These are phyloP conservation scores for Loxodes magnus DNA, from an alignment of 73 alveolate species.

Conservation along the genomic window DNA sequence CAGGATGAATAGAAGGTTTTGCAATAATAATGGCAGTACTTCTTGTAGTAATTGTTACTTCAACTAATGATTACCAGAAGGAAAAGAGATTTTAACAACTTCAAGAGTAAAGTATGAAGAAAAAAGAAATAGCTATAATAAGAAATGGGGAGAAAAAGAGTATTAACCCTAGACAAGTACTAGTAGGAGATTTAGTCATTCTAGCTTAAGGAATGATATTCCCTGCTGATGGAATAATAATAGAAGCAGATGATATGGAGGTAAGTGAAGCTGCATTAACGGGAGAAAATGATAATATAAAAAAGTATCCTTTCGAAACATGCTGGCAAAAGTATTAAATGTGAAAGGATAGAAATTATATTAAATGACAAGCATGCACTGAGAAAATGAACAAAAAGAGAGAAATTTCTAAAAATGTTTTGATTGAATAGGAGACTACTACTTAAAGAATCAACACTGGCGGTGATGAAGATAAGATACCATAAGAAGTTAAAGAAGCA, in stretches of 20 bases:
- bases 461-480: no score
- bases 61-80: slow-evolving; percentile 20
- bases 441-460: no score
- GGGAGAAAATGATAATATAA: slow-evolving; percentile 61
- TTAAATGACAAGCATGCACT: no score
- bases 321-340: no score
- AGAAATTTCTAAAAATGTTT: no score
- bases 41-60: slow-evolving; percentile 39
- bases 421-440: no score
- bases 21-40: slow-evolving; percentile 51
- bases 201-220: slow-evolving; percentile 68
- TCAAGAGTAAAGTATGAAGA: background rate
- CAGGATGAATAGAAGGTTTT: slow-evolving; percentile 57
- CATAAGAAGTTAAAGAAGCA: no score
- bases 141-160: slow-evolving; percentile 39
- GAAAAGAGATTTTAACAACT: background rate
- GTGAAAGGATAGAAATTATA: no score
- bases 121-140: slow-evolving; percentile 29
- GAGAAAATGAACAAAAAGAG: no score
- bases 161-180: slow-evolving; percentile 32
- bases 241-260: slow-evolving; percentile 62
- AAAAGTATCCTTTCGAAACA: no score
- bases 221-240: slow-evolving; percentile 69
- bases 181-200: slow-evolving; percentile 75
- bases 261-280: slow-evolving; percentile 88